Base-by-base conservation (phyloP, 805 yeast genomes). In the Candida railenensis region DNA sequence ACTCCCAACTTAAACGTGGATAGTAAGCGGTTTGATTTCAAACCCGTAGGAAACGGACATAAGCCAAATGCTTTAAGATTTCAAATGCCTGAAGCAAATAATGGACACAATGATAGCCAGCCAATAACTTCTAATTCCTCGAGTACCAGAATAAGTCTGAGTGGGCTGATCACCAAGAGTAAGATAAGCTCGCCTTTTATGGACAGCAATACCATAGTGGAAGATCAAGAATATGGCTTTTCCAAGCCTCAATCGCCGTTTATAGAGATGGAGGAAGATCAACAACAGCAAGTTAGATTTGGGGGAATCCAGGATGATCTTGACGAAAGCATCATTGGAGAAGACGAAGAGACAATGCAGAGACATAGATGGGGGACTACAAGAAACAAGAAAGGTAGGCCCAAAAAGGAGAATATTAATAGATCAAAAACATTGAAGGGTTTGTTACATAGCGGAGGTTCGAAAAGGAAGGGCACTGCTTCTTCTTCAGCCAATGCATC, bases 351-450 rank as follows among this genome's bases (percentile, higher is more conserved):
- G 0, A 69, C 76, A n/a, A 85, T 87, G 81, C 82, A 85, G 53
- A 77, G 95, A 57, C 79, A 84, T 54, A 76, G 96, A 66, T 89
- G 96, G 96, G 97, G 97, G 48, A 91, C 97, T 3, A 89, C 86
- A 53, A 77, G 96, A 54, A 80, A 82, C 57, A 80, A 81, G 48
- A 77, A 81, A 50, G 96, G 95, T 7, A 74, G 76, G 40, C 91
- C 94, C 19, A 53, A 59, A 39, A 59, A 59, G 44, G 73, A 69
- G 46, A 63, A 66, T 39, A 67, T 80, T 12, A 76, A 76, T 5
- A 69, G 91, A 53, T 77, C 83, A 15, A 83, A 74, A 57, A 84
- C 92, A 0, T 61, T 86, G 37, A 74, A 75, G 56, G 74, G 78
- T 8, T 53, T 71, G 30, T 56, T 71, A 33, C 57, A 51, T 38